Base-by-base conservation (phyloP, 371 early-diverging fungal species). In the Haplosporangium sp. region DNA sequence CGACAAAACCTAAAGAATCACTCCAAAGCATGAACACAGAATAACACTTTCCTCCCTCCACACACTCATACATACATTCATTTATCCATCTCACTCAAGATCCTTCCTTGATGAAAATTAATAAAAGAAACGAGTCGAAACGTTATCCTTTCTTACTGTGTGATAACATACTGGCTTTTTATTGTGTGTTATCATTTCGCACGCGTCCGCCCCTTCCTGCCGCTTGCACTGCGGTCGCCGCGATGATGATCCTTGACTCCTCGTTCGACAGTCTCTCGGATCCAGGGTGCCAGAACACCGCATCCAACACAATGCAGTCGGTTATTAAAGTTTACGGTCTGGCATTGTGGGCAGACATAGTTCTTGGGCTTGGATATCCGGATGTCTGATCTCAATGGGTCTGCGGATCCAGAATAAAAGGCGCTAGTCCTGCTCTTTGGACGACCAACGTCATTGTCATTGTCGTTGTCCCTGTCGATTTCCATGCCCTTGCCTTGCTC, bases 291-390 rank as follows among this genome's bases (percentile, higher is more conserved):
- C 18, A 70, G 45, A 37, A 36, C n/a, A 0, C 79, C 79, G 47
- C 79, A 77, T 20, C 79, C 72, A 14, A 72, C 54, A 51, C 79
- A 77, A 12, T 67, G 40, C 6, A 72, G 59, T 12, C 72, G 55
- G 10, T 45, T 52, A 37, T 55, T 64, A 40, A 53, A 72, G 23
- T 77, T 77, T 64, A 77, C 68, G 0, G 72, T 64, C 21, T 64
- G 61, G 37, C 79, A 77, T 12, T 60, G 38, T 13, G 55, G 64
- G 23, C 79, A 77, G 54, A 72, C 61, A 48, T 71, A 77, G 36
- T 77, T 72, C 38, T 72, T 62, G 2, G 79, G 72, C 29, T 59
- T 69, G n/a, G 54, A 36, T 4, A 75, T 57, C 11, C 76, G 70
- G n/a, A 75, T 36, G 23, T 75, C 76, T 8, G 37, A 20, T 45